phyloP scores from a whole-genome alignment of 2,329 filamentous ascomycete genomes.

The Hypocreales sp. region DNA sequence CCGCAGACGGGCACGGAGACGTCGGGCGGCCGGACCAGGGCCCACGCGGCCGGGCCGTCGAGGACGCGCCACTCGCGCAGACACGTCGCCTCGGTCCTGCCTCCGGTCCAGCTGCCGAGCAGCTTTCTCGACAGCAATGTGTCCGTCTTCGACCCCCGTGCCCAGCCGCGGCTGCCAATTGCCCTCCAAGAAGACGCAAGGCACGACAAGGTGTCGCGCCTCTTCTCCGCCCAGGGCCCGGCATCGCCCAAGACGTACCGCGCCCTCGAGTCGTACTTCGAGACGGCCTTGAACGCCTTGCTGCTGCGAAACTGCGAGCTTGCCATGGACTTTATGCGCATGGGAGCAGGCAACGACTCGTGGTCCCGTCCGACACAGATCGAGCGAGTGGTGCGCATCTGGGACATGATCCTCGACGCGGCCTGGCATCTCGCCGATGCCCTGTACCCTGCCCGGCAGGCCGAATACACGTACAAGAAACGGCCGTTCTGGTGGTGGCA shows the following conservation, averaged over 20 bases:
- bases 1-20: conserved; percentile 12
- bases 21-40: conserved; percentile 11
- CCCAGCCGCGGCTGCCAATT: conserved; percentile 13
- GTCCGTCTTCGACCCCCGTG: conserved; percentile 9
- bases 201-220: conserved; percentile 14
- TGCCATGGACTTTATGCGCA: conserved; percentile 6
- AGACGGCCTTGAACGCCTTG: conserved; percentile 10
- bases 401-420: conserved; percentile 21
- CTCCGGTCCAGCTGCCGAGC: conserved; percentile 37
- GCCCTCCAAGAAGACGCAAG: conserved; percentile 17
- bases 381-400: conserved; percentile 8
- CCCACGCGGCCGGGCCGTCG: conserved; percentile 9
- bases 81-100: conserved; percentile 23
- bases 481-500: conserved; percentile 26
- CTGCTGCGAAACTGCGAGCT: conserved; percentile 7
- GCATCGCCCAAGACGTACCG: conserved; percentile 9
- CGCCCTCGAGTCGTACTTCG: conserved; percentile 16
- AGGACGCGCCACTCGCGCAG: conserved; percentile 17
- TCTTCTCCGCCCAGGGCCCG: conserved; percentile 11
- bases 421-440: conserved; percentile 19
- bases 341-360: too few relatives aligned
- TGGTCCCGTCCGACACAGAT: too few relatives aligned
- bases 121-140: conserved; percentile 41
- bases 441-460: conserved; percentile 16
- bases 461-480: conserved; percentile 17